A percentile compares a stretch with the other conserved stretches of the same genome.
phyloP scores from a whole-genome alignment of 2,329 filamentous ascomycete species.

The Grosmannia serpens region DNA sequence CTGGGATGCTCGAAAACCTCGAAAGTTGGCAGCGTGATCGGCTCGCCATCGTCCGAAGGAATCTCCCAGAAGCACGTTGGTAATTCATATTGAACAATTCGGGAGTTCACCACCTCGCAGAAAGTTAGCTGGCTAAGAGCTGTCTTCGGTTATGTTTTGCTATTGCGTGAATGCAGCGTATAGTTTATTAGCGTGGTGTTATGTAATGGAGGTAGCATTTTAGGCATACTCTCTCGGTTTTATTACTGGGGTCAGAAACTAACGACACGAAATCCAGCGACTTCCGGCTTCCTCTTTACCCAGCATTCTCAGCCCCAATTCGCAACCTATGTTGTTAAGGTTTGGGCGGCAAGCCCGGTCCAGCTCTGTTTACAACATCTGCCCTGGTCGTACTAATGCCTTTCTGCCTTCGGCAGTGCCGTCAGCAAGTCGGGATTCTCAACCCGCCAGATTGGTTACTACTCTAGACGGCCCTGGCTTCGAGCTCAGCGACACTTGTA shows the following conservation, averaged over 20 bases:
- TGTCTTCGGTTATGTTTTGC: not conserved
- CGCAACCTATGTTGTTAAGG: not conserved
- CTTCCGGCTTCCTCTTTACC: not conserved
- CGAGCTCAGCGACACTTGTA: not conserved
- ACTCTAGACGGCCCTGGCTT: not conserved
- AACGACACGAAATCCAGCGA: not conserved
- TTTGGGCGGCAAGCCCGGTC: not conserved
- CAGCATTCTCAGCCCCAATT: not conserved
- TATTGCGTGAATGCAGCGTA: too few relatives aligned
- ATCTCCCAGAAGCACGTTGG: conserved; percentile 21
- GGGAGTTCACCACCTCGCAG: not conserved
- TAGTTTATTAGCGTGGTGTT: too few relatives aligned
- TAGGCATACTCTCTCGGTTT: too few relatives aligned
- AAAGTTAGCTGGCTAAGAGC: not conserved
- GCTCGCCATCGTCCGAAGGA: conserved; percentile 23
- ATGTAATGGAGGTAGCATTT: too few relatives aligned
- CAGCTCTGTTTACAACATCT: not conserved
- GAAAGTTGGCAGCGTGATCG: conserved; percentile 29
- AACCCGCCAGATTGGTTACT: not conserved
- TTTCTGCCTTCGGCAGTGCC: not conserved
- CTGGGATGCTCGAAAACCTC: conserved; percentile 18
- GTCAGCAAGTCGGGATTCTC: not conserved
- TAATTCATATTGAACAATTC: conserved; percentile 18
- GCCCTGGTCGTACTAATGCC: not conserved
- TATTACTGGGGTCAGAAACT: too few relatives aligned